Evolutionary conservation across 2,329 filamentous ascomycete species (phyloP).

Genomic region (Chaetoscypha palmicola): DNA sequence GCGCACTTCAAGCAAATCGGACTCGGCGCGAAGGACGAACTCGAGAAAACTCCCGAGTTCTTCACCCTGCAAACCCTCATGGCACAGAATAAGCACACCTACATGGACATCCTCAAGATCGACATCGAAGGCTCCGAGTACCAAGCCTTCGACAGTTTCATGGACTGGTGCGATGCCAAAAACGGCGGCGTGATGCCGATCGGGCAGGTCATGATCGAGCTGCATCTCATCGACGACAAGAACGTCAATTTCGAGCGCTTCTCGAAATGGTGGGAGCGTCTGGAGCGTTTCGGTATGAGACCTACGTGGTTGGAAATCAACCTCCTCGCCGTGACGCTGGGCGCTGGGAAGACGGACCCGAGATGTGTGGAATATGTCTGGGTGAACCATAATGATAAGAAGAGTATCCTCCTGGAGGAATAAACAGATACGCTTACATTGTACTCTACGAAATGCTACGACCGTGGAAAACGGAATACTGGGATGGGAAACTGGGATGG

Average conservation of each 20-base stretch:
- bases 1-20: slow-evolving; percentile 33
- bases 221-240: slow-evolving; percentile 24
- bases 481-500: too few relatives aligned
- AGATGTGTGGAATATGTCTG: slow-evolving; percentile 28
- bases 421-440: too few relatives aligned
- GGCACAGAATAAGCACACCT: slow-evolving; percentile 33
- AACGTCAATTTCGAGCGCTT: slow-evolving; percentile 22
- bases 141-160: slow-evolving; percentile 26
- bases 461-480: too few relatives aligned
- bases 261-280: slow-evolving; percentile 27
- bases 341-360: slow-evolving; percentile 21
- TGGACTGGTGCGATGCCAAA: slow-evolving; percentile 19
- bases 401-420: slow-evolving; percentile 20
- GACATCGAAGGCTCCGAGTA: slow-evolving; percentile 36
- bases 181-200: slow-evolving; percentile 17
- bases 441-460: too few relatives aligned
- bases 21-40: slow-evolving; percentile 29
- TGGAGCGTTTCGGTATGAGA: slow-evolving; percentile 28
- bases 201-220: slow-evolving; percentile 26
- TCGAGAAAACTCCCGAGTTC: slow-evolving; percentile 27
- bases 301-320: slow-evolving; percentile 28
- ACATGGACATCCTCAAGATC: slow-evolving; percentile 37
- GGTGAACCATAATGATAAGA: slow-evolving; percentile 24
- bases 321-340: slow-evolving; percentile 24
- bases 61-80: slow-evolving; percentile 34